Evolutionary conservation across 441 rosid species (phyloP), one percentile per base, ranked within the genome.

Genomic region (Francoa sonchifolia): DNA sequence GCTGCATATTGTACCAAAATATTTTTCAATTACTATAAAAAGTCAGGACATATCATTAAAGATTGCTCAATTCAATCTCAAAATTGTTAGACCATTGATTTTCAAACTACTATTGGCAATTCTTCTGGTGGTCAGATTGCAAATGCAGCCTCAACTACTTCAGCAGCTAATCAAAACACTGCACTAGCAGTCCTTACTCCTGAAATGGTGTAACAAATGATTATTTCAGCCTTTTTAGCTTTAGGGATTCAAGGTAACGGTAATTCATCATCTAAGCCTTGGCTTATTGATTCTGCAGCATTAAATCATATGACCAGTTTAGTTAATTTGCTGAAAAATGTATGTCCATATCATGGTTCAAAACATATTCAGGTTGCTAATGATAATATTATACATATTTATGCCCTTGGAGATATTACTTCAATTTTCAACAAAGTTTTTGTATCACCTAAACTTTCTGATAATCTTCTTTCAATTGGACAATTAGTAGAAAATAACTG

Each of bases 261-360:
- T n/a, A n/a, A 0, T 10, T 9, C 2, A 8, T 0, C 5, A 0
- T 39, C 44, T 39, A 0, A 6, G 5, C 13, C 25, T 6, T 57
- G 46, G 56, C 22, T 28, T 42, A 19, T 12, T 37, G 52, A 54
- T 30, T 54, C 40, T 27, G 28, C 5, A 7, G 33, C 46, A 7
- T 45, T 28, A 8, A 46, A 54, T 19, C 42, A 46, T n/a, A 54
- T 47, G 59, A 54, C 48, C 11, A 23, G 12, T 14, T 39, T 16
- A 6, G 11, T 28, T 8, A 26, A 12, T 19, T 10, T 11, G 19
- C 28, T 47, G 10, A 0, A 39, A 0, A 38, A 41, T 55, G 15
- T 40, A 8, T 22, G 12, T 4, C 11, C 25, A 5, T 38, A 54
- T 45, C 12, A n/a, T 35, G 42, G 52, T 19, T 9, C 16, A n/a